A percentile compares a stretch with the other conserved stretches of the same genome.
These are phyloP conservation scores for Suhomyces sp. DNA, from an alignment of 805 yeast genomes.

Conservation along the genomic window DNA sequence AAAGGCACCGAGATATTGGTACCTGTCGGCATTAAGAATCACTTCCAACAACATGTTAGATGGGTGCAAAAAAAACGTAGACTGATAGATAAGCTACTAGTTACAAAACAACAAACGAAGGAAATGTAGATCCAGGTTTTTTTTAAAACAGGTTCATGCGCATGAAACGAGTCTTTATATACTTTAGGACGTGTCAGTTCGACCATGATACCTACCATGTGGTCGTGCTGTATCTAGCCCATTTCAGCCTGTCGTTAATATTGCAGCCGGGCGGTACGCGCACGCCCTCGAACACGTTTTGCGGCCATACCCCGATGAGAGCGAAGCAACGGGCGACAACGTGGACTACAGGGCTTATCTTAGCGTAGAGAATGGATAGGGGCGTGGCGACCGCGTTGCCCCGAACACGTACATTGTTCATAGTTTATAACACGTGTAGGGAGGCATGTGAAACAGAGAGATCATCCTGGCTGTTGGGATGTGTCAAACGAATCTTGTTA, in stretches of 20 bases:
- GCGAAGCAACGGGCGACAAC: neutral
- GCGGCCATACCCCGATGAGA: neutral
- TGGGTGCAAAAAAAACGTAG: neutral
- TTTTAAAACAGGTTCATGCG: neutral
- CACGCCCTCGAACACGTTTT: slow-evolving; percentile 4
- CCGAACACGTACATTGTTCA: neutral
- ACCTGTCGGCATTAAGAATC: neutral
- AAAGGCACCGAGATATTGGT: neutral
- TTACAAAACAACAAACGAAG: neutral
- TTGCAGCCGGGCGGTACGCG: neutral
- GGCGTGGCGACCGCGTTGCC: slow-evolving; percentile 1
- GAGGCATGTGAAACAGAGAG: neutral
- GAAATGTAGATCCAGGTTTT: neutral
- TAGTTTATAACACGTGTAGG: neutral
- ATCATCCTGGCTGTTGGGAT: neutral
- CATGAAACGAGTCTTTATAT: neutral
- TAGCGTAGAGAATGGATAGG: neutral
- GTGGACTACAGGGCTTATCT: slow-evolving; percentile 1
- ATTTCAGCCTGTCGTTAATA: neutral
- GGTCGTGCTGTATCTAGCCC: slow-evolving; percentile 1
- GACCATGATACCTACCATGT: neutral
- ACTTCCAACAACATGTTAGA: neutral
- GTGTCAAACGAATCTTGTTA: neutral
- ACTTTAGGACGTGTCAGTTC: neutral
- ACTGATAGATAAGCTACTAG: neutral